Evolutionary conservation across 108 stramenopile genomes (phyloP).

Genomic region (Nitzschia sp.): DNA sequence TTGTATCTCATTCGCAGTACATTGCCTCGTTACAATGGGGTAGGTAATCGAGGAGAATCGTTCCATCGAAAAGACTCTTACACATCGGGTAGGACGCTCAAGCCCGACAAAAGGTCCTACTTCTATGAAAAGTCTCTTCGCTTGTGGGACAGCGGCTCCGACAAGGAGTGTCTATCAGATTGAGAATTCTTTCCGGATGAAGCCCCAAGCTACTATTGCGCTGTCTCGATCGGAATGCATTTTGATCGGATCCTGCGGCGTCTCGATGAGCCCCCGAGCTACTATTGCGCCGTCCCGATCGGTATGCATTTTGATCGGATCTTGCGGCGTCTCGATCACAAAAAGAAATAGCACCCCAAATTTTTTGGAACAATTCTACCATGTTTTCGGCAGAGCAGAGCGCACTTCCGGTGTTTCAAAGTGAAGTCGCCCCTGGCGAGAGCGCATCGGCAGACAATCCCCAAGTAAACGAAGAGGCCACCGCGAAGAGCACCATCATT

Average conservation of each 20-base stretch:
- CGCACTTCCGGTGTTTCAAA: slow-evolving; percentile 29
- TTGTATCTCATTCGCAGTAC: slow-evolving; percentile 6
- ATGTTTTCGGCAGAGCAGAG: slow-evolving; percentile 36
- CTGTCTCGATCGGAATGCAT: slow-evolving; percentile 54
- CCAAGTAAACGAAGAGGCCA: too few species aligned
- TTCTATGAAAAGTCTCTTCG: background rate
- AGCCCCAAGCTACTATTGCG: slow-evolving; percentile 57
- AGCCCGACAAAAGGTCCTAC: background rate
- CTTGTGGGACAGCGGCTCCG: background rate
- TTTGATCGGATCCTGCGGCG: slow-evolving; percentile 43
- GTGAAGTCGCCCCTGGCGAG: too few species aligned
- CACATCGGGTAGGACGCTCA: slow-evolving; percentile 3
- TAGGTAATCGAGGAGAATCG: slow-evolving; percentile 1
- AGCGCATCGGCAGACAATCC: too few species aligned
- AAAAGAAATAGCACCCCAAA: slow-evolving; percentile 21
- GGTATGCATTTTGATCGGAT: too few species aligned
- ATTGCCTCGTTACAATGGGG: background rate
- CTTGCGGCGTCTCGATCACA: too few species aligned
- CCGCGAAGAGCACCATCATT: too few species aligned
- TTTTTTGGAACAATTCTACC: slow-evolving; percentile 43
- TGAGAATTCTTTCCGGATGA: slow-evolving; percentile 8
- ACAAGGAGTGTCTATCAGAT: background rate
- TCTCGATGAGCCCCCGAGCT: too few species aligned
- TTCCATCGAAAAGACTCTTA: slow-evolving; percentile 2
- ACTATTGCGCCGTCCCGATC: too few species aligned